Evolutionary conservation across 2,329 filamentous ascomycete species (phyloP).

Genomic region (Cercospora sp.): DNA sequence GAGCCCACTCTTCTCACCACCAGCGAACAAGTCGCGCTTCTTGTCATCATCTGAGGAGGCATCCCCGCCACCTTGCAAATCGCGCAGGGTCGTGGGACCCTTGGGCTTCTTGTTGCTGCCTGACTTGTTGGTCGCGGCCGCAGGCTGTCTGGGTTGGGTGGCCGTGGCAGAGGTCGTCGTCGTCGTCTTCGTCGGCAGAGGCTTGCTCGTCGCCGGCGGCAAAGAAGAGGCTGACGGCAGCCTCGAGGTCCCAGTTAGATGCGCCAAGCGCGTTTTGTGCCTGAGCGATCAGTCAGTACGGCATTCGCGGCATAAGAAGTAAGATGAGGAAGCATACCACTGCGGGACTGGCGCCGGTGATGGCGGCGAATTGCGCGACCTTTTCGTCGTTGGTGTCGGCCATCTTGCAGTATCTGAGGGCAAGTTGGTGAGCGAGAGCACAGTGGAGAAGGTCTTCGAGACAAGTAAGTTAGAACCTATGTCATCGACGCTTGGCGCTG

Average conservation of each 20-base stretch:
- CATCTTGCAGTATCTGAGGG: neutral
- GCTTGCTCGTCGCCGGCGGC: constrained; percentile 45
- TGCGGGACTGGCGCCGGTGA: constrained; percentile 40
- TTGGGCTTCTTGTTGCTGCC: constrained; percentile 31
- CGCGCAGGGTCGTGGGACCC: constrained; percentile 48
- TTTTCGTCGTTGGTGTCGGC: constrained; percentile 26
- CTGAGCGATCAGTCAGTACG: constrained; percentile 33
- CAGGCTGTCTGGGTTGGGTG: constrained; percentile 18
- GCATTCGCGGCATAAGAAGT: neutral
- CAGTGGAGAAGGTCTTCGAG: no score
- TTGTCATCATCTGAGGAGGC: constrained; percentile 63
- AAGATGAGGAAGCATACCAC: constrained; percentile 31
- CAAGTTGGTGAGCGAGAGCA: no score
- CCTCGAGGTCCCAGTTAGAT: constrained; percentile 49
- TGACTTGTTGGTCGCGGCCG: constrained; percentile 27
- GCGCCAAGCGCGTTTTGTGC: constrained; percentile 48
- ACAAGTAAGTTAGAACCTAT: no score
- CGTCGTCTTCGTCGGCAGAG: constrained; percentile 40
- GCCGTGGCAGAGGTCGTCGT: constrained; percentile 19
- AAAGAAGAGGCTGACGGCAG: constrained; percentile 49
- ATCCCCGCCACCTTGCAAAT: constrained; percentile 55
- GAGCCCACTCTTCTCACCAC: constrained; percentile 80
- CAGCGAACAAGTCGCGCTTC: constrained; percentile 72
- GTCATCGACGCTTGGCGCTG: neutral
- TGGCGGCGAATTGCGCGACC: constrained; percentile 41